Percentiles rank a stretch among this genome's conserved stretches.
Evolutionary conservation across 495 filamentous ascomycete species (phyloP).

Genomic region (Penicillium atrosanguineum): DNA sequence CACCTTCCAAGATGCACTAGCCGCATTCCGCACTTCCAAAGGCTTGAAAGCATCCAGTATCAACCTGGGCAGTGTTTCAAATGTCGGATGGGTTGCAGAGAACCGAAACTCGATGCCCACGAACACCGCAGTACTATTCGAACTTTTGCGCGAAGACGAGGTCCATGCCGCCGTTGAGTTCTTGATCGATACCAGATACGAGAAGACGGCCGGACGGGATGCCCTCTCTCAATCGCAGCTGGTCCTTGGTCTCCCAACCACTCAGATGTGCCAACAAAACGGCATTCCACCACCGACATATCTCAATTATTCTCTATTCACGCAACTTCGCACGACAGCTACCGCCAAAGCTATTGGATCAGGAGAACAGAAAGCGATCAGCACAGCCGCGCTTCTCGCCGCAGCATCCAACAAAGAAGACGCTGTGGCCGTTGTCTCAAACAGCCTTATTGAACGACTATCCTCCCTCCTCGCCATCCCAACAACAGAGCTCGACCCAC

Average conservation of each 20-base stretch:
- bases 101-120: constrained; percentile 17
- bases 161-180: constrained; percentile 30
- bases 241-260: constrained; percentile 23
- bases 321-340: constrained; percentile 17
- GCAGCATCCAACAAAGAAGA: constrained; percentile 8
- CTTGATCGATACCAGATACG: constrained; percentile 21
- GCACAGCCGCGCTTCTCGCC: constrained; percentile 7
- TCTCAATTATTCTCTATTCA: constrained; percentile 29
- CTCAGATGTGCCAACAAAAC: constrained; percentile 21
- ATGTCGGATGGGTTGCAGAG: constrained; percentile 53
- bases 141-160: constrained; percentile 28
- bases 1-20: constrained; percentile 43
- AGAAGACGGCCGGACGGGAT: background rate
- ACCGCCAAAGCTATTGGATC: background rate
- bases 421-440: constrained; percentile 18
- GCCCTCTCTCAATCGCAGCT: constrained; percentile 12
- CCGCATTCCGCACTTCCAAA: constrained; percentile 25
- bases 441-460: constrained; percentile 25
- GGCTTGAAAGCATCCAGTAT: constrained; percentile 41
- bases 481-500: constrained; percentile 38
- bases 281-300: constrained; percentile 24
- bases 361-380: constrained; percentile 9
- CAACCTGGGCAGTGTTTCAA: constrained; percentile 54
- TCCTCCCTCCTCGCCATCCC: constrained; percentile 30
- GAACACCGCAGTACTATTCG: constrained; percentile 17